Conservation (phyloP, 202 grass and related monocot genomes). For the Eragrostis tef region DNA sequence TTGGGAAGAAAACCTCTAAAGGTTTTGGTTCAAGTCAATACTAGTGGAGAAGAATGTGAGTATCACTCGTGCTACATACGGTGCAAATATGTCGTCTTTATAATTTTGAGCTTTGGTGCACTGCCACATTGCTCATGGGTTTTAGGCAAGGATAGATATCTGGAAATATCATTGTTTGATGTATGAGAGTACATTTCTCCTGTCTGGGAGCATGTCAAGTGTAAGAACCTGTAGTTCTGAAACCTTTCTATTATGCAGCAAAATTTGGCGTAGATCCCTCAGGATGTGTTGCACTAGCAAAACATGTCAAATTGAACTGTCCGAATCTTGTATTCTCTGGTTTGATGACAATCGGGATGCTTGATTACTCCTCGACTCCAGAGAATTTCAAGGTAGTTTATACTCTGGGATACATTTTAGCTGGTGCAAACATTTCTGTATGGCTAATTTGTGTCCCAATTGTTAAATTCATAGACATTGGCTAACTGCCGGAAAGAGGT, state of each 20-base stretch:
- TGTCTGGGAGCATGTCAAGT: background rate
- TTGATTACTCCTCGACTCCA: constrained; percentile 92
- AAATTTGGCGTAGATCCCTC: constrained; percentile 92
- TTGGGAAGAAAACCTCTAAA: constrained; percentile 89
- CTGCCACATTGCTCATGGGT: background rate
- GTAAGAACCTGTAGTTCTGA: constrained; percentile 33
- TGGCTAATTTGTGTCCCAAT: constrained; percentile 20
- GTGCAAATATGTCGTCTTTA: background rate
- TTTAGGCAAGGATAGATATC: constrained; percentile 1
- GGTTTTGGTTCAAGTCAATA: constrained; percentile 96
- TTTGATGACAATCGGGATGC: constrained; percentile 98
- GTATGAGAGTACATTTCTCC: background rate
- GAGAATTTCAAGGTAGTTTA: constrained; percentile 83
- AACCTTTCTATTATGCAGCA: constrained; percentile 61
- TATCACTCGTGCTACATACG: constrained; percentile 9
- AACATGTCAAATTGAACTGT: constrained; percentile 86
- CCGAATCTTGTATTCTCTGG: constrained; percentile 95
- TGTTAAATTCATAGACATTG: constrained; percentile 53
- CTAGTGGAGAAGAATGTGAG: constrained; percentile 97
- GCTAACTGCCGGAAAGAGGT: constrained; percentile 64
- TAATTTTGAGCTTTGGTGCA: background rate
- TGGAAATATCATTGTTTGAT: too few species aligned
- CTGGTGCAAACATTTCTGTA: constrained; percentile 22
- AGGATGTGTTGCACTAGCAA: constrained; percentile 73
- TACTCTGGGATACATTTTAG: constrained; percentile 27